Conservation (phyloP, 2,329 filamentous ascomycete genomes). For the Diplocarpon rosae region DNA sequence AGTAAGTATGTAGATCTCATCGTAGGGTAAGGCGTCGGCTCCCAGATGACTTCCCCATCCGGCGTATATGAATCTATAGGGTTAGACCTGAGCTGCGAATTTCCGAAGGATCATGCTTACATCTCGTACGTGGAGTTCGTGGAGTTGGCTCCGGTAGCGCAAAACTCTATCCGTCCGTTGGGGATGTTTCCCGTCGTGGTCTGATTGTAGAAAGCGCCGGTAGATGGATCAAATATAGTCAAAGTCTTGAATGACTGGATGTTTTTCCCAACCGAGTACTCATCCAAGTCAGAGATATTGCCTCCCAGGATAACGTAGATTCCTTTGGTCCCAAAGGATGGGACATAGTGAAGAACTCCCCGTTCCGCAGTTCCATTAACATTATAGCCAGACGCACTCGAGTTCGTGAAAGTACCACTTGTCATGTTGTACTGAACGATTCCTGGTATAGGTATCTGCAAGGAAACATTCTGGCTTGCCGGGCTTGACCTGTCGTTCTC, state of each 20-base stretch:
- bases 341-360: slow-evolving; percentile 5
- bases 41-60: slow-evolving; percentile 6
- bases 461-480: not conserved
- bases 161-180: slow-evolving; percentile 7
- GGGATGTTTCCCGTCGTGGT: slow-evolving; percentile 11
- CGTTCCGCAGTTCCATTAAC: slow-evolving; percentile 4
- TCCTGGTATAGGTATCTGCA: slow-evolving; percentile 2
- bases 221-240: slow-evolving; percentile 9
- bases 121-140: slow-evolving; percentile 13
- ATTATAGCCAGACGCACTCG: slow-evolving; percentile 5
- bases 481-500: slow-evolving; percentile 2
- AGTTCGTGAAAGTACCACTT: slow-evolving; percentile 6
- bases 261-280: not conserved
- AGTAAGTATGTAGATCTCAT: slow-evolving; percentile 16
- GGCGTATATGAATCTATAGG: slow-evolving; percentile 9
- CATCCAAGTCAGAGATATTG: slow-evolving; percentile 1
- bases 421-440: slow-evolving; percentile 6
- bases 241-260: slow-evolving; percentile 6
- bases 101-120: not conserved
- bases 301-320: slow-evolving; percentile 5
- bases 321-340: slow-evolving; percentile 7
- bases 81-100: not conserved
- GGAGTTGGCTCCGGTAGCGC: slow-evolving; percentile 6
- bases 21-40: slow-evolving; percentile 4
- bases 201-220: slow-evolving; percentile 7